Base-by-base conservation (phyloP, 192 early-diverging fungal genomes). In the Entophlyctis helioformis region DNA sequence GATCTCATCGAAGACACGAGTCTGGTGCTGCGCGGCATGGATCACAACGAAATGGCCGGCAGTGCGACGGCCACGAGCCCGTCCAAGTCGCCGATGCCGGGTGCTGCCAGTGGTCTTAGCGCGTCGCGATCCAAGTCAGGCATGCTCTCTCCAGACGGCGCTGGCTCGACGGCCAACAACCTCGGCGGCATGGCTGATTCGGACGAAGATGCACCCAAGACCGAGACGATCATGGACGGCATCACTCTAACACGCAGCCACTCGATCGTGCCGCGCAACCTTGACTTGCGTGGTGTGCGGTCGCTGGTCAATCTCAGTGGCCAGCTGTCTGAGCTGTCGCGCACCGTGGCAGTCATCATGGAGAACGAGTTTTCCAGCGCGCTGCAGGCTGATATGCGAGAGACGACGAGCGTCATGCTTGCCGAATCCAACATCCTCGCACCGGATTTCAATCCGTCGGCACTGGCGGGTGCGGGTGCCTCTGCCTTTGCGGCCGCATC, bases 1-100 rank as follows among this genome's bases (percentile, higher is more conserved):
- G 86, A 90, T 47, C 60, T 97, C 35, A 82, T 98, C 31, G 84
- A 86, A 34, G 86, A 95, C 28, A 76, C 86, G 5, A 75, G 78
- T 33, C 42, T 23, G 23, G 53, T 71, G 0, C 51, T 91, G 23
- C 52, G 71, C 12, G 83, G 72, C 23, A 48, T 57, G 2, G 72
- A 77, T 16, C 60, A 65, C 38, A 48, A 53, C 15, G n/a, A n/a
- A n/a, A n/a, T n/a, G n/a, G n/a, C n/a, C n/a, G n/a, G n/a, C n/a
- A n/a, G n/a, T n/a, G n/a, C n/a, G n/a, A n/a, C n/a, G n/a, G n/a
- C n/a, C n/a, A n/a, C n/a, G n/a, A n/a, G n/a, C n/a, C n/a, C n/a
- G n/a, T 56, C 70, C 16, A 7, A 25, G 12, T n/a, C 42, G 20
- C 12, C 22, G 8, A 67, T 15, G 48, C 31, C 36, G 39, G 34